These are phyloP conservation scores for Dorcoceras hygrometricum DNA, from an alignment of 257 asterid genomes.

Conservation along the genomic window DNA sequence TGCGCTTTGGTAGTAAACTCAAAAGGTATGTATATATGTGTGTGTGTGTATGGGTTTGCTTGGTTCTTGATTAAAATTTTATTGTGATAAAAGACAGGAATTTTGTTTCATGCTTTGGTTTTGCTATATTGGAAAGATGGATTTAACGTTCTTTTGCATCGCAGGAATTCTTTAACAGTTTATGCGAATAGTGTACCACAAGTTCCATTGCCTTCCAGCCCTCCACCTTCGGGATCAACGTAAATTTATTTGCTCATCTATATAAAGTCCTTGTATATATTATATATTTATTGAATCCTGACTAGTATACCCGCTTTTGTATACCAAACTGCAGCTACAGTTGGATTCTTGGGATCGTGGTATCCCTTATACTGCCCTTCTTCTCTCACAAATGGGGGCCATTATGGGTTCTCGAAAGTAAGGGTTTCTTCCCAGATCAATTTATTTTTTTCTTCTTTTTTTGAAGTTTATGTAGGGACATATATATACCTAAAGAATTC, in stretches of 20 bases:
- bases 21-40: conserved; percentile 20
- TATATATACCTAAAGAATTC: too few relatives aligned
- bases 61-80: not conserved
- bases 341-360: conserved; percentile 62
- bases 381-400: conserved; percentile 71
- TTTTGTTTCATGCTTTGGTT: too few relatives aligned
- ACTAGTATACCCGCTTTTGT: not conserved
- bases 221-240: conserved; percentile 51
- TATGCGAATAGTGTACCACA: conserved; percentile 39
- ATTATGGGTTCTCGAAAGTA: conserved; percentile 54
- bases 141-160: not conserved
- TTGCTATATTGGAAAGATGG: not conserved
- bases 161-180: conserved; percentile 37
- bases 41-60: not conserved
- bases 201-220: conserved; percentile 48
- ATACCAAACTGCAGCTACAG: conserved; percentile 39
- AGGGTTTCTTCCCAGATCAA: conserved; percentile 4
- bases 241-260: conserved; percentile 13
- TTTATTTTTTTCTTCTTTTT: too few relatives aligned
- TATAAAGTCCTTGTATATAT: not conserved
- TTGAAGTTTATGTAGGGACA: too few relatives aligned
- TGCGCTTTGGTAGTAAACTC: not conserved
- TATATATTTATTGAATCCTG: not conserved
- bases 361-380: conserved; percentile 55
- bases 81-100: not conserved